Base-by-base conservation (phyloP, 352 stramenopile genomes). In the Phytophthora sp. region DNA sequence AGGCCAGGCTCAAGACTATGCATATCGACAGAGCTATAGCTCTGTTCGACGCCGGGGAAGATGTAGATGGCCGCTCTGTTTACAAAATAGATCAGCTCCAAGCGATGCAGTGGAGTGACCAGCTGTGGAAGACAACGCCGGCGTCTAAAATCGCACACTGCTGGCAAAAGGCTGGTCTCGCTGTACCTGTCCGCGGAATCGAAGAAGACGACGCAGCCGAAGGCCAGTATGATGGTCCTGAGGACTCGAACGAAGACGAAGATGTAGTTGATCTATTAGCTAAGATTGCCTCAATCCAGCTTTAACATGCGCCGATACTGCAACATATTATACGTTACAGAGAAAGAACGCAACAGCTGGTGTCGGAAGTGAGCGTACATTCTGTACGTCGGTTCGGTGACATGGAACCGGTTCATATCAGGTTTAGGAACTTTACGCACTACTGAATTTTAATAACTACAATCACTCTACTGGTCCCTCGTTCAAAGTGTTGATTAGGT, bases 291-390 rank as follows among this genome's bases (percentile, higher is more conserved):
- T 20, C 20, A 6, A 46, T 46, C 18, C 17, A 44, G 28, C 11
- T 34, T 11, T 34, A 34, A 34, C 28, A 34, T 11, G 6, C 28
- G 11, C 28, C 11, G n/a, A n/a, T 34, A 6, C 28, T 34, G 28
- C 11, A 34, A 11, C 6, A 34, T 11, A 34, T 34, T 34, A 34
- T 34, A 11, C 28, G 6, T 11, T 34, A 11, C 37, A 44, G 4
- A 44, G 15, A 44, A 44, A 26, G 18, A 7, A 23, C 18, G 17
- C 10, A 27, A 44, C 37, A 44, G n/a, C 17, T 28, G 37, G 18
- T n/a, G 37, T 44, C 37, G 37, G 37, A 44, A 44, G 37, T 44
- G 18, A 44, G 37, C 11, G 37, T 44, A 44, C 37, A 44, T 44
- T 28, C 37, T 44, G 45, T 41, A n/a, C n/a, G n/a, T n/a, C n/a